Evolutionary conservation across 2,329 filamentous ascomycete species (phyloP), one percentile per base, ranked within the genome.

Genomic region (Alternaria sp.): DNA sequence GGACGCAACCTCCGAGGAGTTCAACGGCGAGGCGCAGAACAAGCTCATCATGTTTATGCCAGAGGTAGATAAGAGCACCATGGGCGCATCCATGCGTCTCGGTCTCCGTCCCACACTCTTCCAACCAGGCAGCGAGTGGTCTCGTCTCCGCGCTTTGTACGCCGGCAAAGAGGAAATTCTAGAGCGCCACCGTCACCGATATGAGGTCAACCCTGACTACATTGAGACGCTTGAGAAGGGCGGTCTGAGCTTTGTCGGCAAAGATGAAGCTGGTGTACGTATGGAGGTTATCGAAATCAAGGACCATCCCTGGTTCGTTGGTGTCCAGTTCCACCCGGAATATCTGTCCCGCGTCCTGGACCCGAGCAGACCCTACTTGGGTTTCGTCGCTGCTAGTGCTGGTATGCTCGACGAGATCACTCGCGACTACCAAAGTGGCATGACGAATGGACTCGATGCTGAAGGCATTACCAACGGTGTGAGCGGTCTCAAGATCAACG

Each of bases 21-120:
- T 90, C 67, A 80, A 87, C 78, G 85, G 23, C 84, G 75, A 83
- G 4, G 87, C 89, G n/a, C 83, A 88, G 51, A 85, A 94, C 75
- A 88, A 87, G 25, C 87, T 92, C 26, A 89, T 99, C 70, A 87
- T 98, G 71, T 95, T 92, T 82, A 99, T 98, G 96, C 95, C 95
- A 2, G 95, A 97, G 79, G 87, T 92, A 70, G 87, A 91, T 81
- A 88, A 89, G 76, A 86, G 85, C n/a, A 90, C 90, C 66, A 86
- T 94, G 80, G 93, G 94, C 58, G 94, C 92, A 20, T 96, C 92
- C 1, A 97, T 97, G 94, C 87, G 93, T 64, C 88, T 97, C 2
- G 93, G 94, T 61, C 86, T 89, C 23, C 89, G 92, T 23, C 85
- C 90, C 14, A 92, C 91, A 0, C 81, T 89, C 67, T 97, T 96